Conservation (phyloP, 2,329 filamentous ascomycete genomes). For the Grosmannia serpens region DNA sequence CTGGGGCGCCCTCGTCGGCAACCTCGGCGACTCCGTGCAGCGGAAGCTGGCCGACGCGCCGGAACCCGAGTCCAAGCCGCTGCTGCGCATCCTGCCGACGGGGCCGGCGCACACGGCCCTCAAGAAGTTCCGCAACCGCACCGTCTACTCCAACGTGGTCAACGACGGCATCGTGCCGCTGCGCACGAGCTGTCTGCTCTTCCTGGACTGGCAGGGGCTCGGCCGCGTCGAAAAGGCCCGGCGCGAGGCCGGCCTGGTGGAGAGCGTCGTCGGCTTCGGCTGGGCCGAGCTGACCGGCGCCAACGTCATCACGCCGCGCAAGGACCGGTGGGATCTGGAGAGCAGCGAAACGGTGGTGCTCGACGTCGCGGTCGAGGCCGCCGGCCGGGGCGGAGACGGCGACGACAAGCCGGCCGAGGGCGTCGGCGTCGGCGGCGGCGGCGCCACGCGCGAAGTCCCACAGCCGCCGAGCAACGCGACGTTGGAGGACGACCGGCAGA, state of each 20-base stretch:
- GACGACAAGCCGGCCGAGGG: background rate
- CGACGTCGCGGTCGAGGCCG: background rate
- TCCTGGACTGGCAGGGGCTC: constrained; percentile 91
- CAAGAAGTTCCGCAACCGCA: constrained; percentile 79
- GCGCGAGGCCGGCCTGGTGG: constrained; percentile 81
- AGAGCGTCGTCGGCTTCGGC: constrained; percentile 85
- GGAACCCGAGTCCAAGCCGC: constrained; percentile 75
- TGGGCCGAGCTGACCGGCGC: constrained; percentile 82
- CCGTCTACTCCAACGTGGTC: constrained; percentile 92
- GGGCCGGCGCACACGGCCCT: constrained; percentile 82
- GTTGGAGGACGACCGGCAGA: constrained; percentile 53
- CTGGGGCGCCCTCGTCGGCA: constrained; percentile 79
- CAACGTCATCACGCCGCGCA: constrained; percentile 39
- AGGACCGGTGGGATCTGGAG: constrained; percentile 30
- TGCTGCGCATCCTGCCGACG: constrained; percentile 79
- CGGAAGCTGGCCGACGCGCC: constrained; percentile 42
- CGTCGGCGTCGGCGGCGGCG: constrained; percentile 22
- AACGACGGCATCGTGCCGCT: constrained; percentile 96
- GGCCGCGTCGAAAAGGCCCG: constrained; percentile 90
- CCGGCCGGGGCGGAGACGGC: no score
- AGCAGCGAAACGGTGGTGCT: constrained; percentile 16
- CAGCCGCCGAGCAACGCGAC: constrained; percentile 57
- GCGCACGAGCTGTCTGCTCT: constrained; percentile 89
- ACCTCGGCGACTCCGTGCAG: constrained; percentile 58
- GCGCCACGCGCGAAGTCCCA: constrained; percentile 48